Evolutionary conservation across 164 flowering plant species (phyloP).

Genomic region (Dillenia turbinata): DNA sequence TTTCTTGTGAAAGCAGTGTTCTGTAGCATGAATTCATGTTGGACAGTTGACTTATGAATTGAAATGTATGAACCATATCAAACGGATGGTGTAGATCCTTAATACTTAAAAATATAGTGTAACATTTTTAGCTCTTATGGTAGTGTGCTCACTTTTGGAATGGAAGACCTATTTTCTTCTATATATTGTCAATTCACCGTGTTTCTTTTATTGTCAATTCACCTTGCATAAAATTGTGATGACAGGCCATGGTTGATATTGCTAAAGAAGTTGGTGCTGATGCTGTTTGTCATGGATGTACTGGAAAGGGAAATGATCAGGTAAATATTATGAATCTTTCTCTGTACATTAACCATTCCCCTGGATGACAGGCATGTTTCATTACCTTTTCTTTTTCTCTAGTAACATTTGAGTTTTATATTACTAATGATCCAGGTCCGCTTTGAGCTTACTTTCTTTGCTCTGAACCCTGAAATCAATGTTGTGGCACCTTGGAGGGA

Average conservation of each 20-base stretch:
- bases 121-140: too few species aligned
- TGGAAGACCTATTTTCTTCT: too few species aligned
- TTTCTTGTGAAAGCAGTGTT: too few species aligned
- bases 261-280: constrained; percentile 97
- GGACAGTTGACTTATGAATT: too few species aligned
- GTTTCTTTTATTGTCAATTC: too few species aligned
- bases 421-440: constrained; percentile 57
- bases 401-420: neutral
- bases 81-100: too few species aligned
- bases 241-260: constrained; percentile 93
- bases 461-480: constrained; percentile 83
- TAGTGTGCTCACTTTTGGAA: too few species aligned
- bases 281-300: constrained; percentile 97
- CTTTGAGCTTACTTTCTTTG: constrained; percentile 91
- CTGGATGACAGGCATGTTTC: neutral
- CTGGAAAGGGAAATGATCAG: constrained; percentile 99
- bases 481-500: constrained; percentile 99
- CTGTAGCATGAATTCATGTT: too few species aligned
- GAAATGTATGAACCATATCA: too few species aligned
- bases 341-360: too few species aligned
- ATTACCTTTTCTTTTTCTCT: constrained; percentile 3
- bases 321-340: constrained; percentile 21
- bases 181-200: too few species aligned
- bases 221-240: neutral
- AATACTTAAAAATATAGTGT: too few species aligned